Evolutionary conservation across 345 rosid species (phyloP).

Genomic region (Citrus cavaleriei): DNA sequence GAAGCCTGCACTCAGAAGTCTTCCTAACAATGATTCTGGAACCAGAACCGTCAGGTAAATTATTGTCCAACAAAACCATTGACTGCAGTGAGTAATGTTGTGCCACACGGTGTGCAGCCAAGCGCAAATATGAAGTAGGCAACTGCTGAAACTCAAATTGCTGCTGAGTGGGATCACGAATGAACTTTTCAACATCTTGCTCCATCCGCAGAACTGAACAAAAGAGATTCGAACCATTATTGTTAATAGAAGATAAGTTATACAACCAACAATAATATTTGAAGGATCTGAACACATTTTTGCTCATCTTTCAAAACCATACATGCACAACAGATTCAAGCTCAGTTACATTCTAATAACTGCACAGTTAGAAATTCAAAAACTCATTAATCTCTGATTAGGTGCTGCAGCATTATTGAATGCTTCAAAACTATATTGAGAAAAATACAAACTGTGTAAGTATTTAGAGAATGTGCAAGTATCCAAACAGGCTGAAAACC

Average conservation of each 20-base stretch:
- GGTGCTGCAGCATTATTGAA: not conserved
- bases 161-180: conserved; percentile 52
- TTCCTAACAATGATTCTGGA: conserved; percentile 68
- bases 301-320: not conserved
- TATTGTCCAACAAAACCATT: conserved; percentile 71
- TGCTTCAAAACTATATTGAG: not conserved
- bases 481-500: not conserved
- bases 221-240: not conserved
- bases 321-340: not conserved
- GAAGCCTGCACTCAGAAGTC: conserved; percentile 59
- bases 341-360: not conserved
- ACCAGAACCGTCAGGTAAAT: conserved; percentile 59
- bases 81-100: conserved; percentile 80
- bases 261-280: not conserved
- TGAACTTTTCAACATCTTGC: conserved; percentile 74
- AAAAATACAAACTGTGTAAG: not conserved
- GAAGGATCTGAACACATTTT: not conserved
- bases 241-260: not conserved
- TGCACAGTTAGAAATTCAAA: not conserved
- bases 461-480: not conserved
- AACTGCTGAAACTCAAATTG: conserved; percentile 78
- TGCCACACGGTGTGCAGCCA: conserved; percentile 88
- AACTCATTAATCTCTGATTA: not conserved
- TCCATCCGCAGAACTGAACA: conserved; percentile 71
- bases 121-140: conserved; percentile 70